These are phyloP conservation scores for Ophiocordyceps australis DNA, from an alignment of 2,329 filamentous ascomycete species.

Conservation along the genomic window DNA sequence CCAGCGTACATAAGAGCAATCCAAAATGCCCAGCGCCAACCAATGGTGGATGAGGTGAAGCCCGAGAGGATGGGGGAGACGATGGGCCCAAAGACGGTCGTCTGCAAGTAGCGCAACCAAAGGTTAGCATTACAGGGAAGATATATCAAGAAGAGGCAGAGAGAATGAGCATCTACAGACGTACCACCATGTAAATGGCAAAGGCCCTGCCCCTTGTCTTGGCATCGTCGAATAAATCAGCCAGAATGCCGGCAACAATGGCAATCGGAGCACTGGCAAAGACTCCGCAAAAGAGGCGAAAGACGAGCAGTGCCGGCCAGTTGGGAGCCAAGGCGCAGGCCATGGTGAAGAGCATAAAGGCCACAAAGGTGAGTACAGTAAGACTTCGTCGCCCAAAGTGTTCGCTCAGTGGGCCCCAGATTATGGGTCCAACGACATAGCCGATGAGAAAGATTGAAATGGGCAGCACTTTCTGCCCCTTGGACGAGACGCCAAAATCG, in stretches of 20 bases:
- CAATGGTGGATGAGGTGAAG: slow-evolving; percentile 35
- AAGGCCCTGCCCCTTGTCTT: slow-evolving; percentile 37
- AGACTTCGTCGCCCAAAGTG: slow-evolving; percentile 35
- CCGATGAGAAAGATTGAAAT: slow-evolving; percentile 47
- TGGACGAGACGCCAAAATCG: slow-evolving; percentile 35
- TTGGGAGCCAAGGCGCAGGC: slow-evolving; percentile 31
- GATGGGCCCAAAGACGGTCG: slow-evolving; percentile 48
- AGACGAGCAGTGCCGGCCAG: slow-evolving; percentile 33
- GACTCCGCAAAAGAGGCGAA: slow-evolving; percentile 29
- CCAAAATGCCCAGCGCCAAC: slow-evolving; percentile 57
- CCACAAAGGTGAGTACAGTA: slow-evolving; percentile 19
- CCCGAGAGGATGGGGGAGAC: slow-evolving; percentile 47
- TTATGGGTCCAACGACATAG: slow-evolving; percentile 40
- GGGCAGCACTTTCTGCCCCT: slow-evolving; percentile 29
- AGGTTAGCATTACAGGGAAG: neutral
- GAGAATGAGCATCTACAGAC: slow-evolving; percentile 1
- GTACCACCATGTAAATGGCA: slow-evolving; percentile 43
- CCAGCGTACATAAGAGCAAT: slow-evolving; percentile 51
- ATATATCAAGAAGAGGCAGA: neutral
- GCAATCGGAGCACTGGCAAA: slow-evolving; percentile 37
- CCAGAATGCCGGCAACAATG: slow-evolving; percentile 41
- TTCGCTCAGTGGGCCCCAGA: slow-evolving; percentile 49
- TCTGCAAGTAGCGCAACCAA: slow-evolving; percentile 12
- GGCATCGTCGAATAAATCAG: slow-evolving; percentile 39
- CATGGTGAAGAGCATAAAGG: slow-evolving; percentile 29